phyloP scores from a whole-genome alignment of 768 basidiomycete species.

The Suillus plorans region DNA sequence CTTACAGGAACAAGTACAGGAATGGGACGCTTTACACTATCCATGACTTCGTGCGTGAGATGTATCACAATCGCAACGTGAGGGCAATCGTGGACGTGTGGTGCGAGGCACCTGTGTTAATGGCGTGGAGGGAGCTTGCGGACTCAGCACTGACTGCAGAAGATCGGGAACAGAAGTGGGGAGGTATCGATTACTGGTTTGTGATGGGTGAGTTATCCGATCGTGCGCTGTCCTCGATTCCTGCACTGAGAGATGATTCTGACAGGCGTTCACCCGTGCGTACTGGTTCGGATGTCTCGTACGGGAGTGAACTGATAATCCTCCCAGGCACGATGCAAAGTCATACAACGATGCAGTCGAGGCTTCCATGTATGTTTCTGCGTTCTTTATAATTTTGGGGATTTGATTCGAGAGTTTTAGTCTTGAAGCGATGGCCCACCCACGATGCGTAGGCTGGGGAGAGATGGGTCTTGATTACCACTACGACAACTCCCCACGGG shows the following conservation, averaged over 20 bases:
- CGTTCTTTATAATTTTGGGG: not conserved
- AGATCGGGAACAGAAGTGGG: slow-evolving; percentile 55
- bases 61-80: slow-evolving; percentile 59
- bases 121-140: slow-evolving; percentile 66
- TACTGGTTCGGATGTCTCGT: not conserved
- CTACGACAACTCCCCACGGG: slow-evolving; percentile 74
- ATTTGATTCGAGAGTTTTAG: slow-evolving; percentile 33
- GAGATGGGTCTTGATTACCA: slow-evolving; percentile 89
- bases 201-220: slow-evolving; percentile 60
- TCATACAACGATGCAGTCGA: slow-evolving; percentile 69
- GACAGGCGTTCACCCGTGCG: slow-evolving; percentile 74
- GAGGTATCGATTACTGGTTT: slow-evolving; percentile 76
- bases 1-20: slow-evolving; percentile 64
- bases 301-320: slow-evolving; percentile 1
- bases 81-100: slow-evolving; percentile 81
- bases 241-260: not conserved
- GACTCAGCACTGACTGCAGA: slow-evolving; percentile 60
- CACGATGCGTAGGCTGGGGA: slow-evolving; percentile 84
- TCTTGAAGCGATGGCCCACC: slow-evolving; percentile 73
- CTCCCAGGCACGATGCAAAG: slow-evolving; percentile 65
- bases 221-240: not conserved
- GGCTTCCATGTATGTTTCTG: slow-evolving; percentile 53
- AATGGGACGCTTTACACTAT: slow-evolving; percentile 52
- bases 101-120: slow-evolving; percentile 77
- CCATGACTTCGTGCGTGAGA: slow-evolving; percentile 65